phyloP scores from a whole-genome alignment of 495 filamentous ascomycete species.

The Talaromyces stipitatus region DNA sequence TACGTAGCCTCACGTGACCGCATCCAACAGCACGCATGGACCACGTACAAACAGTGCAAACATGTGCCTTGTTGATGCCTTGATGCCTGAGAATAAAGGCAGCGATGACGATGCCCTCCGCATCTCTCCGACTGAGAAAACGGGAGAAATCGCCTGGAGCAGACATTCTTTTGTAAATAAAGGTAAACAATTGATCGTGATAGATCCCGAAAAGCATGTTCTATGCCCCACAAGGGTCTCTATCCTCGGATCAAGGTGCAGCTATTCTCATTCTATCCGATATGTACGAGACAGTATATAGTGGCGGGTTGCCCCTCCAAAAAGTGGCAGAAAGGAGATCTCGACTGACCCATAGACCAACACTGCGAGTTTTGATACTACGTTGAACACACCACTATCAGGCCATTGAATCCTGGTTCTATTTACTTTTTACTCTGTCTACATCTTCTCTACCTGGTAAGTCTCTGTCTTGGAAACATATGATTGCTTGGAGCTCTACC shows the following conservation, averaged over 20 bases:
- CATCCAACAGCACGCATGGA: background rate
- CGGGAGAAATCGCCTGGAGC: conserved; percentile 6
- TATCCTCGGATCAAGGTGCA: background rate
- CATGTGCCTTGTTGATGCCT: background rate
- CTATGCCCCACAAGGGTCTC: background rate
- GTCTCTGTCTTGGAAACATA: background rate
- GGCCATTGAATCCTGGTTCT: background rate
- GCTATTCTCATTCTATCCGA: background rate
- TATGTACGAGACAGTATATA: background rate
- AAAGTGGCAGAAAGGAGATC: background rate
- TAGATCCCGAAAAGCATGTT: background rate
- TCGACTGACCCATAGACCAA: background rate
- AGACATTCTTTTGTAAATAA: background rate
- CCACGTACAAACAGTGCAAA: conserved; percentile 3
- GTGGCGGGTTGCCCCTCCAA: background rate
- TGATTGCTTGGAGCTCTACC: background rate
- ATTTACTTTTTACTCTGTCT: background rate
- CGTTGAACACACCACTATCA: background rate
- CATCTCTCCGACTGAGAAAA: conserved; percentile 4
- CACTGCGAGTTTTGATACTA: background rate
- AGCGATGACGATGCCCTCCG: background rate
- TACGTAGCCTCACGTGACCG: conserved; percentile 4
- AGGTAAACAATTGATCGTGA: background rate
- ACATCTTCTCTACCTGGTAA: background rate
- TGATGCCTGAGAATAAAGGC: background rate